A percentile compares a stretch with the other conserved stretches of the same genome.
Evolutionary conservation across 495 filamentous ascomycete species (phyloP).

Genomic region (Aspergillus biplanus): DNA sequence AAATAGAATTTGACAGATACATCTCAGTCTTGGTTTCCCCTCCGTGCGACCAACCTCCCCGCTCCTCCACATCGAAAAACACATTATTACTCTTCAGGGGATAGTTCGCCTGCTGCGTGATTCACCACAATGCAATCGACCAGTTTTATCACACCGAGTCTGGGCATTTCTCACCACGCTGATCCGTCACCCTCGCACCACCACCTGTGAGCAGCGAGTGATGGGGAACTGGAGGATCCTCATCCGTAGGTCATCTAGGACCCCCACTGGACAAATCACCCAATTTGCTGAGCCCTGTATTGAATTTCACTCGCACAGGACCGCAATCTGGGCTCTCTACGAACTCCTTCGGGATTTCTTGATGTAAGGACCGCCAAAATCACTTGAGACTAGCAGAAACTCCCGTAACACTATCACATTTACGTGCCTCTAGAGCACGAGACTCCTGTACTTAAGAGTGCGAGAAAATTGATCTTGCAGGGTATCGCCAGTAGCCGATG

Average conservation of each 20-base stretch:
- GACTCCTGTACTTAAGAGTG: background rate
- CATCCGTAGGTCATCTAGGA: conserved; percentile 10
- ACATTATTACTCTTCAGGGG: background rate
- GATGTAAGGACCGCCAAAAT: no score
- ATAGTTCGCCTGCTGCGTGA: conserved; percentile 13
- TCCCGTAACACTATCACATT: background rate
- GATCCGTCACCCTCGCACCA: background rate
- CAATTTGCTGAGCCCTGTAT: background rate
- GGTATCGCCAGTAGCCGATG: background rate
- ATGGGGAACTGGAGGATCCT: conserved; percentile 16
- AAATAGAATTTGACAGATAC: conserved; percentile 12
- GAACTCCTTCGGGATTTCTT: background rate
- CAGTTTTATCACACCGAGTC: conserved; percentile 16
- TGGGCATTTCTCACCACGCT: background rate
- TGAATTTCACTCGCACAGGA: background rate
- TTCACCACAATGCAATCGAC: conserved; percentile 13
- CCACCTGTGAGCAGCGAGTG: background rate
- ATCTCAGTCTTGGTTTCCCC: conserved; percentile 1
- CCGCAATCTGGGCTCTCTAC: conserved; percentile 1
- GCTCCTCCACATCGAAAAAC: background rate
- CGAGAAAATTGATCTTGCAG: background rate
- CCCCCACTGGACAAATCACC: background rate
- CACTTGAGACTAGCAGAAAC: background rate
- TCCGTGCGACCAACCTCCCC: background rate
- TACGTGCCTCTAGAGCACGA: background rate